Evolutionary conservation across 352 stramenopile genomes (phyloP).

Genomic region (Phytopythium montanum): DNA sequence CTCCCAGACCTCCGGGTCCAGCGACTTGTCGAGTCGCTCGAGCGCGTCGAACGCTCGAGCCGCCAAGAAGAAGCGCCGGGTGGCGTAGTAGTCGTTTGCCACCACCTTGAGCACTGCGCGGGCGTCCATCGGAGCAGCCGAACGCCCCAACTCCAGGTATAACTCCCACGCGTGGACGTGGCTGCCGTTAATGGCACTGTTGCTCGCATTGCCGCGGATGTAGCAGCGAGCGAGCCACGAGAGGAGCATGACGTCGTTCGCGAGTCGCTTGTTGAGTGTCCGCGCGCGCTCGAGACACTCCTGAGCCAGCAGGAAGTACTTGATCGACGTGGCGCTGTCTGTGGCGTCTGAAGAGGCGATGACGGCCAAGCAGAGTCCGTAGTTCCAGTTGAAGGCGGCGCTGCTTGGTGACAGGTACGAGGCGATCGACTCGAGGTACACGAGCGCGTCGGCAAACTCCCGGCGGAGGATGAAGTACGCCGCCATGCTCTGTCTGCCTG

Average conservation of each 20-base stretch:
- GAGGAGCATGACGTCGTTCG: conserved; percentile 15
- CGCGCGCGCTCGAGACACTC: conserved; percentile 51
- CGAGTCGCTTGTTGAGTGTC: conserved; percentile 5
- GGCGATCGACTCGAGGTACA: conserved; percentile 68
- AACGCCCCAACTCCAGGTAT: conserved; percentile 56
- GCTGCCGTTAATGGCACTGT: conserved; percentile 11
- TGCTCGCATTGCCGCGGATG: conserved; percentile 20
- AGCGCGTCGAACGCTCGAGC: conserved; percentile 76
- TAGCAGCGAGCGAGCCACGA: conserved; percentile 61
- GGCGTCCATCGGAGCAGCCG: conserved; percentile 22
- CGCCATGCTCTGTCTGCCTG: conserved; percentile 65
- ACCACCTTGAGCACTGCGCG: conserved; percentile 59
- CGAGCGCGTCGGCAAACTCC: conserved; percentile 54
- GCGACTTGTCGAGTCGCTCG: conserved; percentile 48
- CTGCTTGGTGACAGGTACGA: conserved; percentile 32
- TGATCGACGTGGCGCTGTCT: neutral
- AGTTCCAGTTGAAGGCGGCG: conserved; percentile 78
- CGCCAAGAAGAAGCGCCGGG: conserved; percentile 51
- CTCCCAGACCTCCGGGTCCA: conserved; percentile 71
- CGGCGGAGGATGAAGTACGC: conserved; percentile 67
- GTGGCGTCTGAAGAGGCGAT: conserved; percentile 9
- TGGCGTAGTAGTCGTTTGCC: conserved; percentile 67
- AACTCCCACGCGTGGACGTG: conserved; percentile 55
- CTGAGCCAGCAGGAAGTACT: conserved; percentile 39
- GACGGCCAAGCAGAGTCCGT: conserved; percentile 54